Conservation (phyloP, 129 eudicot species). For the Sambucus nigra region DNA sequence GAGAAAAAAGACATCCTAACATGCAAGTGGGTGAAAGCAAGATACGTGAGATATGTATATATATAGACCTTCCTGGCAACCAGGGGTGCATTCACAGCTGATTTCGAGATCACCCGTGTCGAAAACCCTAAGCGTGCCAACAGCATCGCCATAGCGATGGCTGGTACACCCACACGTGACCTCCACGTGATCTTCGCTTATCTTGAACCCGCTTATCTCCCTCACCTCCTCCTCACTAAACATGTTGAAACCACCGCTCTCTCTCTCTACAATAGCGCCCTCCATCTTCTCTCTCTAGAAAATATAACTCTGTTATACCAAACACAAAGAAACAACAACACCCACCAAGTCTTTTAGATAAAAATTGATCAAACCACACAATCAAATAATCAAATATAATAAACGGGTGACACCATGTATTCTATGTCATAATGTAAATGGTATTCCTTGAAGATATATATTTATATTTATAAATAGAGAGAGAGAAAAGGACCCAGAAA, state of each 20-base stretch:
- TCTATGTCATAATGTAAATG: no score
- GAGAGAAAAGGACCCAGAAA: constrained; percentile 18
- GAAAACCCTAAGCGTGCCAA: constrained; percentile 75
- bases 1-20: constrained; percentile 9
- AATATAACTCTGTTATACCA: constrained; percentile 3
- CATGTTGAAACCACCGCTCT: constrained; percentile 26
- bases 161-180: constrained; percentile 83
- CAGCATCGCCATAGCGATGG: constrained; percentile 72
- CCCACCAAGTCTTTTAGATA: background rate
- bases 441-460: background rate
- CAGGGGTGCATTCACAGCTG: constrained; percentile 67
- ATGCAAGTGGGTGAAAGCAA: constrained; percentile 14
- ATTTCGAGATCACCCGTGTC: constrained; percentile 51
- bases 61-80: constrained; percentile 52
- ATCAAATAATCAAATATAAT: background rate
- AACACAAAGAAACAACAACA: background rate
- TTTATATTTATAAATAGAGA: background rate
- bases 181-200: constrained; percentile 45
- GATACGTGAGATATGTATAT: background rate
- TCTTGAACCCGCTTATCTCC: constrained; percentile 51
- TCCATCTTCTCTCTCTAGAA: background rate
- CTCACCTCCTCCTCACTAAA: constrained; percentile 52
- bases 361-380: background rate
- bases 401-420: background rate
- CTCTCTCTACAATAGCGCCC: constrained; percentile 2